These are phyloP conservation scores for Xylariaceae sp. DNA, from an alignment of 2,329 filamentous ascomycete genomes.

Conservation along the genomic window DNA sequence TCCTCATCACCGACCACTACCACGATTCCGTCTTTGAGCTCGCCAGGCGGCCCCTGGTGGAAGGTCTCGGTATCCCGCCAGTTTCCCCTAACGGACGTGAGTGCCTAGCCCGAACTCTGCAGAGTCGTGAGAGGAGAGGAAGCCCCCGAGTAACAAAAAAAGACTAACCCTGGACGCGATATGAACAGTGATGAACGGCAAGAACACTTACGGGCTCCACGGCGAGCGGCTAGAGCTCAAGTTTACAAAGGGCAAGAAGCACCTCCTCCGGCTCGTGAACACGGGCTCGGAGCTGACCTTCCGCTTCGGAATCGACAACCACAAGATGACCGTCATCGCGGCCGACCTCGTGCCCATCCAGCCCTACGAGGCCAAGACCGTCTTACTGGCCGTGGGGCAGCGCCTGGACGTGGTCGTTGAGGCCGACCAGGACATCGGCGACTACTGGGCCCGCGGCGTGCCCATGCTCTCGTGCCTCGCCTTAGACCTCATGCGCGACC, in stretches of 20 bases:
- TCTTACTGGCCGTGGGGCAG: conserved; percentile 33
- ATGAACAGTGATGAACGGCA: too few species aligned
- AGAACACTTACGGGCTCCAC: conserved; percentile 24
- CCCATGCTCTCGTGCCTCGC: conserved; percentile 17
- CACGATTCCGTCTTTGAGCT: conserved; percentile 39
- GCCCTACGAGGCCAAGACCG: conserved; percentile 43
- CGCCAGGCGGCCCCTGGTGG: conserved; percentile 22
- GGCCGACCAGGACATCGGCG: conserved; percentile 21
- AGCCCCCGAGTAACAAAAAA: too few species aligned
- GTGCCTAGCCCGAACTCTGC: too few species aligned
- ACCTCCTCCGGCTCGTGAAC: conserved; percentile 44
- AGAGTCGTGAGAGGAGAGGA: too few species aligned
- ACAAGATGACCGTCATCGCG: conserved; percentile 50
- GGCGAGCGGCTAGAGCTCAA: conserved; percentile 21
- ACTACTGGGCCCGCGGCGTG: conserved; percentile 29
- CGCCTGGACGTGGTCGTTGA: conserved; percentile 20
- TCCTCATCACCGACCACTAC: conserved; percentile 57
- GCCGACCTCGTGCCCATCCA: conserved; percentile 52
- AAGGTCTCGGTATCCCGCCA: conserved; percentile 28
- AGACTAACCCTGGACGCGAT: too few species aligned
- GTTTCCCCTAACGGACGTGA: conserved; percentile 41
- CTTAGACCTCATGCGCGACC: conserved; percentile 26
- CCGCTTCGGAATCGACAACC: conserved; percentile 48
- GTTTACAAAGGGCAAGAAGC: conserved; percentile 36
- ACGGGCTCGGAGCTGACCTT: conserved; percentile 35